Evolutionary conservation across 1,284 basidiomycete genomes (phyloP).

Genomic region (Marasmius tenuissimus): DNA sequence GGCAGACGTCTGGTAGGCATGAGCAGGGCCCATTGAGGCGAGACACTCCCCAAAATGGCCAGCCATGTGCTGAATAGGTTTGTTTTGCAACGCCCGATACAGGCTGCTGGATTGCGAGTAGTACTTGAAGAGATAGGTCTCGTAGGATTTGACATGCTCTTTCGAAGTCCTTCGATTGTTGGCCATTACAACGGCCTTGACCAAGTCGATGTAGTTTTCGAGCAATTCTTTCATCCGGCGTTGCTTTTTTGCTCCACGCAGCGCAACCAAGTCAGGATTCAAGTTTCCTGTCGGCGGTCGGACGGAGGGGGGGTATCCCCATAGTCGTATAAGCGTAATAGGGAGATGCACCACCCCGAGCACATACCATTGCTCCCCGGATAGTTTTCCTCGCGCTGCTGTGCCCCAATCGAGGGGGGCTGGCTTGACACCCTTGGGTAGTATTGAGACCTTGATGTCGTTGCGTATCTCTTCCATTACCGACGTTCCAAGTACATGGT

Average conservation of each 20-base stretch:
- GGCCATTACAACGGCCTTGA: constrained; percentile 18
- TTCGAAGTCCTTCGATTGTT: constrained; percentile 15
- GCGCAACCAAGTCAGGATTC: too few relatives aligned
- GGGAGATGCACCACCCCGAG: constrained; percentile 20
- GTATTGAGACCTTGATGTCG: not conserved
- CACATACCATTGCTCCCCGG: constrained; percentile 24
- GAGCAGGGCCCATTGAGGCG: not conserved
- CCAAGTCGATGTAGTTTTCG: constrained; percentile 26
- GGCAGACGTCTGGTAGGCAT: not conserved
- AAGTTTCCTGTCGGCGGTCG: too few relatives aligned
- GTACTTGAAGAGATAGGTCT: constrained; percentile 2
- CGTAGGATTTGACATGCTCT: constrained; percentile 16
- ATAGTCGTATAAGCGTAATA: constrained; percentile 22
- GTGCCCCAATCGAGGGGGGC: constrained; percentile 22
- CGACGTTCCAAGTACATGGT: not conserved
- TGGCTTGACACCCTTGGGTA: constrained; percentile 17
- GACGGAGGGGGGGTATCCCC: constrained; percentile 7
- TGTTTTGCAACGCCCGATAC: not conserved
- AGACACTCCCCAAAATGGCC: not conserved
- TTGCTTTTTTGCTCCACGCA: not conserved
- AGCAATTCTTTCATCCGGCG: constrained; percentile 13
- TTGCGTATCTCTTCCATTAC: not conserved
- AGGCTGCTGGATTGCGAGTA: not conserved
- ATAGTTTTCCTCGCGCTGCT: constrained; percentile 20
- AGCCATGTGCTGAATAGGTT: not conserved